Evolutionary conservation across 306 rosid genomes (phyloP).

Genomic region (Pyrus bretschneideri): DNA sequence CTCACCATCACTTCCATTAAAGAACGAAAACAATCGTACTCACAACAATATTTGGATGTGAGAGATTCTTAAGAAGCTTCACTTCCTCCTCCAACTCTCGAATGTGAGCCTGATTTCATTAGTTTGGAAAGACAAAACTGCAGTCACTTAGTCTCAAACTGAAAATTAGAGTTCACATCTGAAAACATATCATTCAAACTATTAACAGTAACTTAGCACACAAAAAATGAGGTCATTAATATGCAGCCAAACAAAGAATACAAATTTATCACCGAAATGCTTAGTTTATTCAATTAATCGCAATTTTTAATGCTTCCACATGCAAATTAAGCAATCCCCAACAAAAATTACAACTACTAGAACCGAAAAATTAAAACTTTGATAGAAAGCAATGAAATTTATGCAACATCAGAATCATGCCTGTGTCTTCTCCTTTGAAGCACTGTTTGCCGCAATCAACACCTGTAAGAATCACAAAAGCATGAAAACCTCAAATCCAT

Average conservation of each 20-base stretch:
- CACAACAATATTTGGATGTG: constrained; percentile 89
- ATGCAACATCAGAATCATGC: constrained; percentile 18
- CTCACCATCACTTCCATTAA: not conserved
- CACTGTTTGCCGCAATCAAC: constrained; percentile 59
- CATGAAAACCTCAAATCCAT: not conserved
- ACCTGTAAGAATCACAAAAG: constrained; percentile 41
- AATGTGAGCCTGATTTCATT: constrained; percentile 62
- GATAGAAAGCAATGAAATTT: not conserved
- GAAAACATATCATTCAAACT: not conserved
- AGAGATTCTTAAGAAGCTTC: constrained; percentile 80
- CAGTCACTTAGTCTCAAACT: constrained; percentile 15
- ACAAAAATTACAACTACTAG: not conserved
- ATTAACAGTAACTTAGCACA: not conserved
- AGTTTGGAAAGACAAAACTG: not conserved
- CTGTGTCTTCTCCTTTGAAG: constrained; percentile 76
- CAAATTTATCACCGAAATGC: not conserved
- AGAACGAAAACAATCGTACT: constrained; percentile 24
- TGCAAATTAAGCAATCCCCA: not conserved
- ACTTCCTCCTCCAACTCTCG: constrained; percentile 90
- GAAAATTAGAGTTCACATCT: not conserved
- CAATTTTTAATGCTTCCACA: not conserved
- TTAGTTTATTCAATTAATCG: not conserved
- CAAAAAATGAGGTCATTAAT: not conserved
- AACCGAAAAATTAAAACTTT: not conserved
- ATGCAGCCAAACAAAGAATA: not conserved